Evolutionary conservation across 306 rosid species (phyloP), one percentile per base, ranked within the genome.

Genomic region (apple (Malus domestica)): DNA sequence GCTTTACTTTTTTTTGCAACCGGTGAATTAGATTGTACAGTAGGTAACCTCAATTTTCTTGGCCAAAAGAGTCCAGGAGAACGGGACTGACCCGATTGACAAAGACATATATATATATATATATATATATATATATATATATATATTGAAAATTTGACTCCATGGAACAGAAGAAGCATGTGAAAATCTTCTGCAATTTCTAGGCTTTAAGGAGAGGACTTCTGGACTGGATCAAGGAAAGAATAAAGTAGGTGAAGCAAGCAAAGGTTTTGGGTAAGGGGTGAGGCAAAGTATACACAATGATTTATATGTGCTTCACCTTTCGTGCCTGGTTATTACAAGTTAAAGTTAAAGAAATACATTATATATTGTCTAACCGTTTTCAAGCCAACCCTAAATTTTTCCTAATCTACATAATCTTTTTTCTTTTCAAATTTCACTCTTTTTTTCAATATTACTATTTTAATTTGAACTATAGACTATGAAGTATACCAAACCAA

Each of bases 191-290:
- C 10, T 10, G 45, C 58, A 42, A 73, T 22, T 23, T 40, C 42
- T 16, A 16, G 68, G 29, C 8, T 62, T 62, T 62, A 45, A 62
- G 78, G 78, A 45, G 70, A 62, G 70, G n/a, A 74, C 5, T 32
- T 14, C 4, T 27, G 77, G 60, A 74, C 55, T 49, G 55, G 55
- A 49, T 49, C 55, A 49, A 49, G 27, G 42, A 20, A 27, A 29
- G 78, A 45, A 61, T 58, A 44, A 44, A 30, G 60, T 45, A 45
- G 60, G 45, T 29, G 54, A 60, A 61, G 78, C 78, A 57, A 57
- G 57, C n/a, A 51, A 73, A 59, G 60, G 70, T 45, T 65, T 74
- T 74, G 77, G 70, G 77, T 74, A 44, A 12, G 59, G 29, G 55
- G 20, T 18, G 40, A 25, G 58, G 63, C 63, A 27, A 27, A 61